Evolutionary conservation across 345 rosid species (phyloP), one percentile per base, ranked within the genome.

Genomic region (Psidium friedrichsthalianum): DNA sequence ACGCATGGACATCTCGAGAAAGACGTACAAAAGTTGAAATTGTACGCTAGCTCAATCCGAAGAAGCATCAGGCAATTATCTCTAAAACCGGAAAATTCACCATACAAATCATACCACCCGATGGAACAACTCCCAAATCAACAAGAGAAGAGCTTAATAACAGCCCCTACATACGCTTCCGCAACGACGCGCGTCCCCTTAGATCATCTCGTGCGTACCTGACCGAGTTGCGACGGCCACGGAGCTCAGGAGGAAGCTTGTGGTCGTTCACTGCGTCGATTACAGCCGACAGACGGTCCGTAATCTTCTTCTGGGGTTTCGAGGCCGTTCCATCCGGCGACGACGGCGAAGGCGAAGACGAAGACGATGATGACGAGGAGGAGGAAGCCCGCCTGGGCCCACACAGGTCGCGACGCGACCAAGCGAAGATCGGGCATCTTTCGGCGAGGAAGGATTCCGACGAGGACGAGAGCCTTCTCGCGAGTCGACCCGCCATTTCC

Each of bases 181-280:
- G 15, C 82, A 29, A 51, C 16, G 20, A 20, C 18, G 53, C 32
- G 55, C 52, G 53, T 82, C 59, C 56, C 11, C 8, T n/a, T 12
- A 52, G 16, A 69, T 69, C 1, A 32, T 64, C 56, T 55, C 9
- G 10, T 27, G 56, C 82, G 25, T 22, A 96, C 98, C 97, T 92
- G 85, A 95, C 93, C 85, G 90, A 80, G 87, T 93, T 92, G 83
- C 96, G 95, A 24, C 90, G 94, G 55, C 99, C 99, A 49, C 98
- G 98, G 87, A 96, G 93, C 86, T 95, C 98, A 6, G 98, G 95
- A 10, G 98, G 98, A 51, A 96, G 98, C 88, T 95, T 94, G 53
- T 95, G 94, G 87, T 95, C 97, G 64, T 96, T 93, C 76, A 93
- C 93, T 85, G 94, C 94, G 86, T 94, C 97, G 47, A 94, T 92